phyloP scores from a whole-genome alignment of 805 yeast genomes.

The Saturnispora ahearnii region DNA sequence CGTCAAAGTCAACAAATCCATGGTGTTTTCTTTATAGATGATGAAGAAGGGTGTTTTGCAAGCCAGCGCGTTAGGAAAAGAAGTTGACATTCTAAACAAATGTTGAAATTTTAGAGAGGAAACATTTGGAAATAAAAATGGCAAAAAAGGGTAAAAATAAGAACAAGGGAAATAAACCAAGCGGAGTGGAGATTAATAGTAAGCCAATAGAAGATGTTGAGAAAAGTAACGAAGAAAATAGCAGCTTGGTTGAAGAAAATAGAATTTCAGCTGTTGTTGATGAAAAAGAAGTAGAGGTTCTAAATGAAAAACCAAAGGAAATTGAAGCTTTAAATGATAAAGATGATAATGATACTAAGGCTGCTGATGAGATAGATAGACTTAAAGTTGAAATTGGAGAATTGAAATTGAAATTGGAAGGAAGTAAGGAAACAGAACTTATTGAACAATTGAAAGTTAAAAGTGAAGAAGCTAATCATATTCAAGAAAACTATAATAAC shows the following conservation, averaged over 20 bases:
- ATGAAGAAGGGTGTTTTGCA: not conserved
- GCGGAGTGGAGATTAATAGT: not conserved
- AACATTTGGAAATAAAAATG: conserved; percentile 1
- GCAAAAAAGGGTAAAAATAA: conserved; percentile 12
- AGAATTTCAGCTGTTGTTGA: conserved; percentile 1
- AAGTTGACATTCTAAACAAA: not conserved
- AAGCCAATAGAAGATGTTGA: not conserved
- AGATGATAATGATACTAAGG: not conserved
- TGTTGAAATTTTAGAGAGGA: not conserved
- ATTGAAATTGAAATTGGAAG: not conserved
- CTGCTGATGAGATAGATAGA: not conserved
- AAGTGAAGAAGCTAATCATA: conserved; percentile 46
- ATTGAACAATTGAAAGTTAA: conserved; percentile 27
- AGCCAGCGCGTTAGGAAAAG: not conserved
- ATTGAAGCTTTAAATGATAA: not conserved
- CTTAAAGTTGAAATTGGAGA: conserved; percentile 8
- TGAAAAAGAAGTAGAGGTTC: conserved; percentile 4
- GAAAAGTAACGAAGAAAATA: conserved; percentile 5
- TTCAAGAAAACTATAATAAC: conserved; percentile 52
- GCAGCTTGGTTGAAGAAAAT: conserved; percentile 7
- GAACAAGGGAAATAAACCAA: conserved; percentile 4
- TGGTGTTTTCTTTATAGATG: not conserved
- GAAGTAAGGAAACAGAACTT: not conserved
- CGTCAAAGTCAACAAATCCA: conserved; percentile 6
- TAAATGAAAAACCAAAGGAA: not conserved